Conservation (phyloP, 176 grass and related monocot species). For the Puccinellia tenuiflora region DNA sequence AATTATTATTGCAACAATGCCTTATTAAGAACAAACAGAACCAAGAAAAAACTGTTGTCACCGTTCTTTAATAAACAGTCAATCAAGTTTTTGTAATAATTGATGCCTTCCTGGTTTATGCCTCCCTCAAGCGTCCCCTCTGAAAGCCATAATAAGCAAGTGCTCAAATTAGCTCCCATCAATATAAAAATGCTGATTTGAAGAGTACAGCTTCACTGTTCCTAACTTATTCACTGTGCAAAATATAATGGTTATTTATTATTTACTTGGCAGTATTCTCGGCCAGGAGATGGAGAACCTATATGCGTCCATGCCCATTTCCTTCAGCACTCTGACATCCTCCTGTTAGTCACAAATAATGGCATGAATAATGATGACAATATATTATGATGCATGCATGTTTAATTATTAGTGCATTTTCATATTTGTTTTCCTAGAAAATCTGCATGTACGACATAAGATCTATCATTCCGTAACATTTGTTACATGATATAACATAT, state of each 20-base stretch:
- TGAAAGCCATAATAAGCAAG: background rate
- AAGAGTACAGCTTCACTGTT: no score
- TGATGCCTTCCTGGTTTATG: background rate
- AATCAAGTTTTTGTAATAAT: background rate
- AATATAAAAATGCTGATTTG: no score
- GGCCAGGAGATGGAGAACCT: constrained; percentile 51
- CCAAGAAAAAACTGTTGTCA: background rate
- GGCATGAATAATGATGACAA: background rate
- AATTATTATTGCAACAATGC: background rate
- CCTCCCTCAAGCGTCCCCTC: background rate
- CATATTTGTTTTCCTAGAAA: background rate
- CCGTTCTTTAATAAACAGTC: background rate
- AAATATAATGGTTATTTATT: no score
- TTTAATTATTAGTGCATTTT: no score
- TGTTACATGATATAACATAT: background rate
- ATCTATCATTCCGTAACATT: background rate
- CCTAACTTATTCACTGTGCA: no score
- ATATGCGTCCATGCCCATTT: constrained; percentile 47
- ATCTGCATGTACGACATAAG: background rate
- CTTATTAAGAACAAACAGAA: background rate
- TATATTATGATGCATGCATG: background rate
- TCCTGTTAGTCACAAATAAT: background rate
- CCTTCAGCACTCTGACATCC: constrained; percentile 25
- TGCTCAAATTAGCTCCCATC: background rate
- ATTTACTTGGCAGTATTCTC: constrained; percentile 48